These are phyloP conservation scores for Hibiscus syriacus DNA, from an alignment of 345 rosid species.

Conservation along the genomic window DNA sequence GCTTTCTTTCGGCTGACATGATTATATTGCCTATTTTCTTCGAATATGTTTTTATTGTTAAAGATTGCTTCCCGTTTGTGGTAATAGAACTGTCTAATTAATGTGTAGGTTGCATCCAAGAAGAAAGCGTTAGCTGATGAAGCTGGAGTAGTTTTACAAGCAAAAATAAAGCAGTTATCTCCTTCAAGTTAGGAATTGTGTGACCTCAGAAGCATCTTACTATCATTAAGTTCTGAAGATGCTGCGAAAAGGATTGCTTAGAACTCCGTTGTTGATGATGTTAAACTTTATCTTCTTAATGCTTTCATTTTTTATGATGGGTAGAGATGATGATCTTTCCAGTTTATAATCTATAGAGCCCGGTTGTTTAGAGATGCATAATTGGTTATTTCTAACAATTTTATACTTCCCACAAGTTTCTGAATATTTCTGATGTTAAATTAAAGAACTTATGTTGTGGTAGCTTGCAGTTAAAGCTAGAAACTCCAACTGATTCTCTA, in stretches of 20 bases:
- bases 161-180: constrained; percentile 61
- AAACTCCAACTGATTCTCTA: not conserved
- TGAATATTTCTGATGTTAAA: not conserved
- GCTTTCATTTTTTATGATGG: not conserved
- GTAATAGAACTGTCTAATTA: constrained; percentile 3
- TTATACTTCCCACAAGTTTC: not conserved
- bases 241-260: not conserved
- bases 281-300: not conserved
- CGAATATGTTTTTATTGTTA: not conserved
- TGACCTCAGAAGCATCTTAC: not conserved
- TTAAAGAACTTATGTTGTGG: not conserved
- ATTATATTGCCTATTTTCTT: not conserved
- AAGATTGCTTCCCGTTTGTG: not conserved
- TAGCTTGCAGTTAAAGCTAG: no score
- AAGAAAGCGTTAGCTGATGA: constrained; percentile 88
- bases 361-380: not conserved
- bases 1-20: not conserved
- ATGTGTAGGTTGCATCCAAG: constrained; percentile 71
- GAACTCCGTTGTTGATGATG: not conserved
- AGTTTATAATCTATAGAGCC: not conserved
- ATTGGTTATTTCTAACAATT: not conserved
- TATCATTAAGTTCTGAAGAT: not conserved
- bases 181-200: constrained; percentile 21
- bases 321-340: not conserved
- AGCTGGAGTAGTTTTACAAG: constrained; percentile 63